phyloP scores from a whole-genome alignment of 352 stramenopile genomes.

The Pythium rishiriense region DNA sequence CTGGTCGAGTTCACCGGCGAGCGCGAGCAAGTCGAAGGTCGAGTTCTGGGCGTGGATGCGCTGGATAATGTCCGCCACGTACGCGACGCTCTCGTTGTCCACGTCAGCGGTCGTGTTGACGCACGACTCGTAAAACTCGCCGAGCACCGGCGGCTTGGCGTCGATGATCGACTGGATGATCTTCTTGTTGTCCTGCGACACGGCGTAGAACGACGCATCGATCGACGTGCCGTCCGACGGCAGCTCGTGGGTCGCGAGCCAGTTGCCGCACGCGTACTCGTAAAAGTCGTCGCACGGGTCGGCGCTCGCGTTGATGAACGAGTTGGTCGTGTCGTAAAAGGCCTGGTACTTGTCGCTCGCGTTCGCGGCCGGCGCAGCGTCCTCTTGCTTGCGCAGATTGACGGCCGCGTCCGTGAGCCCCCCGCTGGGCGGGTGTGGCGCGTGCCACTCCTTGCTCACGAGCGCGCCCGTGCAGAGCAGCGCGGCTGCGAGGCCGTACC shows the following conservation, averaged over 20 bases:
- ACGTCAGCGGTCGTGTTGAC: constrained; percentile 38
- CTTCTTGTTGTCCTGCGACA: constrained; percentile 52
- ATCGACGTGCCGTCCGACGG: constrained; percentile 43
- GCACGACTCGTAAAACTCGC: constrained; percentile 61
- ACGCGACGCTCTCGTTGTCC: constrained; percentile 38
- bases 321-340: constrained; percentile 44
- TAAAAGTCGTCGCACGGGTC: constrained; percentile 82
- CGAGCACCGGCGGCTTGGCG: constrained; percentile 52
- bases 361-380: neutral
- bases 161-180: constrained; percentile 53
- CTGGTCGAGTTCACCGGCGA: constrained; percentile 48
- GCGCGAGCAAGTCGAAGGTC: constrained; percentile 40
- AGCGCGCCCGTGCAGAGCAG: constrained; percentile 31
- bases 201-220: constrained; percentile 58
- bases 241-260: constrained; percentile 58
- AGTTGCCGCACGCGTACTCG: constrained; percentile 71
- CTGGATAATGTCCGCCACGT: constrained; percentile 39
- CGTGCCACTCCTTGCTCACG: constrained; percentile 28
- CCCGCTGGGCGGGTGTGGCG: neutral
- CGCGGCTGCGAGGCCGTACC: constrained; percentile 24
- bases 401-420: constrained; percentile 1
- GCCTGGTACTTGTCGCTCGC: constrained; percentile 29
- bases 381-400: constrained; percentile 19
- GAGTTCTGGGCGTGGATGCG: constrained; percentile 42
- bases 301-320: constrained; percentile 48